A percentile compares a stretch with the other conserved stretches of the same genome.
Evolutionary conservation across 2,329 filamentous ascomycete genomes (phyloP).

Genomic region (Colletotrichum somersetense): DNA sequence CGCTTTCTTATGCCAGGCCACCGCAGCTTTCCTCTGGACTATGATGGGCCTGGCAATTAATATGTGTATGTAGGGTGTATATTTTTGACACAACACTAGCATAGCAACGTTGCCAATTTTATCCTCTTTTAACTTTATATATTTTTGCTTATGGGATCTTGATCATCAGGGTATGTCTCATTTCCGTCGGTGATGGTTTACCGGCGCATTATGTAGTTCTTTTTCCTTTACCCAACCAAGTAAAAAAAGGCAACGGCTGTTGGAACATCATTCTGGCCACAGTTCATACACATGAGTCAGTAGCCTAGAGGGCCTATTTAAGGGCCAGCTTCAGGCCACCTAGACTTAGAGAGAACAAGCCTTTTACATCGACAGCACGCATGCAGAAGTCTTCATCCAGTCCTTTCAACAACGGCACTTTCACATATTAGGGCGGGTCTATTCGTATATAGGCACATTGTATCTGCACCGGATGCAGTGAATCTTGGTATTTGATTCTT

Average conservation of each 20-base stretch:
- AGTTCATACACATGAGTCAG: too few species aligned
- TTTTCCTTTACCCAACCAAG: background rate
- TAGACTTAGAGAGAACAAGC: too few species aligned
- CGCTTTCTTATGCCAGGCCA: slow-evolving; percentile 4
- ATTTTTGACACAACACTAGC: slow-evolving; percentile 27
- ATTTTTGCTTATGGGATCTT: background rate
- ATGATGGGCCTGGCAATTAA: slow-evolving; percentile 22
- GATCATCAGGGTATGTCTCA: background rate
- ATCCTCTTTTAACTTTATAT: background rate
- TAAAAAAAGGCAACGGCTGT: background rate
- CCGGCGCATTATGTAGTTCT: background rate
- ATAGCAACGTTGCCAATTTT: slow-evolving; percentile 21
- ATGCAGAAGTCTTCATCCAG: too few species aligned
- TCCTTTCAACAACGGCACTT: background rate
- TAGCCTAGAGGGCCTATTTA: too few species aligned
- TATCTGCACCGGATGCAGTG: background rate
- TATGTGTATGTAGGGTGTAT: slow-evolving; percentile 34
- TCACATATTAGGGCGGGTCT: background rate
- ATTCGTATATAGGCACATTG: background rate
- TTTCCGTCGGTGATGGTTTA: background rate
- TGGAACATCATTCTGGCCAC: too few species aligned
- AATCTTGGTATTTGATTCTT: background rate
- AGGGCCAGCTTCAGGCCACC: too few species aligned
- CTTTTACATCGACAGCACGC: too few species aligned
- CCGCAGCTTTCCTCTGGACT: slow-evolving; percentile 8